Evolutionary conservation across 257 asterid genomes (phyloP).

Genomic region (Solanum acaule): DNA sequence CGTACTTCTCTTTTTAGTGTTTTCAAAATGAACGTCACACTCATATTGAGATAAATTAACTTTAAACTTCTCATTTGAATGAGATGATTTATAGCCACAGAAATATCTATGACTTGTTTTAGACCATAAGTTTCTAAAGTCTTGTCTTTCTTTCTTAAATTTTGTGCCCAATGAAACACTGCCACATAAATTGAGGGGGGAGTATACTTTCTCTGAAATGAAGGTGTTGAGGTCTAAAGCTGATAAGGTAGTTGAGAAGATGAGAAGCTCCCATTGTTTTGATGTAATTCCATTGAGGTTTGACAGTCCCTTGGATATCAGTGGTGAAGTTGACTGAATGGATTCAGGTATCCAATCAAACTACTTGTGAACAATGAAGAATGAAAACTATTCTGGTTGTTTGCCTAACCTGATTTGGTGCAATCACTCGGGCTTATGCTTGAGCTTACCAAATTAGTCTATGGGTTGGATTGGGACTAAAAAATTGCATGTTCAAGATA

Average conservation of each 20-base stretch:
- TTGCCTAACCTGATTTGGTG: not conserved
- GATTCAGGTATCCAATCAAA: not conserved
- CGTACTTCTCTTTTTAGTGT: not conserved
- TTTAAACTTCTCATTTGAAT: not conserved
- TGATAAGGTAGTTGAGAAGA: not conserved
- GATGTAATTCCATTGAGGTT: not conserved
- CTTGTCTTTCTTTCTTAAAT: not conserved
- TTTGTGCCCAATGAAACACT: not conserved
- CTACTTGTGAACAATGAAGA: not conserved
- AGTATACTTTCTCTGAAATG: not conserved
- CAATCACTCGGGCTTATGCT: not conserved
- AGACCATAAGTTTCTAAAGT: not conserved
- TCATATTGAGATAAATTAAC: not conserved
- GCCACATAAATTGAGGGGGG: not conserved
- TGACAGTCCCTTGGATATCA: not conserved
- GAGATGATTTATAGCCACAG: not conserved
- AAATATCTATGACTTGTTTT: not conserved
- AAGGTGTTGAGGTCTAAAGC: not conserved
- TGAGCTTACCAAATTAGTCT: not conserved
- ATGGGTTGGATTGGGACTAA: not conserved
- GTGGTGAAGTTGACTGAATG: not conserved
- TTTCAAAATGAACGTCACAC: not conserved
- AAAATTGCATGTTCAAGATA: not conserved
- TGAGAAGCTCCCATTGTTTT: not conserved
- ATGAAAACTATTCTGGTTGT: not conserved